Percentiles rank a stretch among this genome's conserved stretches.
phyloP scores from a whole-genome alignment of 768 basidiomycete species.

The Collybia nuda region DNA sequence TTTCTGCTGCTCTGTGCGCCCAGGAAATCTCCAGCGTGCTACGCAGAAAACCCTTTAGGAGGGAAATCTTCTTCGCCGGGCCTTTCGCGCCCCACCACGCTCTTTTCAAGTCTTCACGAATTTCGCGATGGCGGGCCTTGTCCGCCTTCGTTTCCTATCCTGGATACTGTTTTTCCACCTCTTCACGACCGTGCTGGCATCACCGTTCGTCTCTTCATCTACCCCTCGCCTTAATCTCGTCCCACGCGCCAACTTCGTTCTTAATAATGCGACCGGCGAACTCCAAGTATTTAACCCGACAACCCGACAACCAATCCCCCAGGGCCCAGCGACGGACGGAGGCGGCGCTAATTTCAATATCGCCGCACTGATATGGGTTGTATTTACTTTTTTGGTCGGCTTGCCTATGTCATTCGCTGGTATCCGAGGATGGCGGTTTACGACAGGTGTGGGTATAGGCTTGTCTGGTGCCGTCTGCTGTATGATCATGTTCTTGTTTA shows the following conservation, averaged over 20 bases:
- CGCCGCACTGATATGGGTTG: slow-evolving; percentile 59
- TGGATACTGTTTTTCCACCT: slow-evolving; percentile 9
- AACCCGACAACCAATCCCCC: slow-evolving; percentile 44
- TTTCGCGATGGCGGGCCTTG: slow-evolving; percentile 10
- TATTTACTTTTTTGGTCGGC: slow-evolving; percentile 50
- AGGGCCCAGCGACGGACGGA: slow-evolving; percentile 60
- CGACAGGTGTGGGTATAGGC: slow-evolving; percentile 55
- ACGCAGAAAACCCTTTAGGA: background rate
- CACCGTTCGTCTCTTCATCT: slow-evolving; percentile 1
- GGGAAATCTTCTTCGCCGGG: background rate
- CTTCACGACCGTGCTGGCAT: slow-evolving; percentile 1
- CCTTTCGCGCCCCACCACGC: slow-evolving; percentile 7
- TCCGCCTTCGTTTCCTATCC: slow-evolving; percentile 9
- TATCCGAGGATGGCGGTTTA: slow-evolving; percentile 55
- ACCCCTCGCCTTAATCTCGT: slow-evolving; percentile 5
- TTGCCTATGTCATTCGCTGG: slow-evolving; percentile 55
- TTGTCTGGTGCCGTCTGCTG: slow-evolving; percentile 46
- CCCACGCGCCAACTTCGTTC: slow-evolving; percentile 10
- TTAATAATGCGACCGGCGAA: slow-evolving; percentile 36
- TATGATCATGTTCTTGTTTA: slow-evolving; percentile 22
- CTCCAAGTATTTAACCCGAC: slow-evolving; percentile 42
- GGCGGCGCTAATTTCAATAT: slow-evolving; percentile 45
- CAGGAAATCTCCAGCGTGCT: background rate
- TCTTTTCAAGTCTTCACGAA: slow-evolving; percentile 10
- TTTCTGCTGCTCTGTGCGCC: background rate